Evolutionary conservation across 2,329 filamentous ascomycete species (phyloP), one percentile per base, ranked within the genome.

Genomic region (Colletotrichum graminicola): DNA sequence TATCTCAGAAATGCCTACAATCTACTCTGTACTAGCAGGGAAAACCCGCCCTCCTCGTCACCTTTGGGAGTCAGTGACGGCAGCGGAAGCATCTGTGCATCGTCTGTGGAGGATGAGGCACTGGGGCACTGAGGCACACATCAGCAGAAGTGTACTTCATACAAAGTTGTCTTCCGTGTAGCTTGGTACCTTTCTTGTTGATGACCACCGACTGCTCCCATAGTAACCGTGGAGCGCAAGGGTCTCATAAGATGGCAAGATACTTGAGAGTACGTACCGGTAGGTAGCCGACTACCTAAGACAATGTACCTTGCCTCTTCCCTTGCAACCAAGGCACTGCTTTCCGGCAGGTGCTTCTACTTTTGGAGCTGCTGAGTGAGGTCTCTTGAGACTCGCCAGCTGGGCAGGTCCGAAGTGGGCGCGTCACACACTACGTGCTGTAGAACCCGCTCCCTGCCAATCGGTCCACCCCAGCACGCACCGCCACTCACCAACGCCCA

Each of bases 401-500:
- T 62, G 67, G 47, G 62, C 49, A 66, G 56, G 62, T 51, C 45
- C 5, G 51, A 56, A 51, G 52, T 60, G 57, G 68, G 67, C 68
- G 67, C 68, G 68, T 71, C 68, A 68, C 65, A 59, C 45, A 52
- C 68, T 52, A 61, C 21, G 45, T 39, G 11, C 36, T 39, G 36
- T 23, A 59, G 29, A 67, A 52, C 57, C 67, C 51, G 64, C 57
- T 62, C 63, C 43, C 45, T 71, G 52, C 63, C 63, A 57, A 34
- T 57, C 56, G 63, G 67, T 61, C 67, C 56, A 51, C 61, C 67
- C 67, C 67, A 67, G 56, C 63, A 62, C 57, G n/a, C 39, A 68
- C 66, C 66, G 65, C 23, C 43, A 61, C 57, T 26, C 43, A 45
- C 43, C 45, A 64, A n/a, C 43, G 18, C 32, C 45, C 36, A 47